Conservation (phyloP, 2,329 filamentous ascomycete species). For the Alternaria metachromatica region DNA sequence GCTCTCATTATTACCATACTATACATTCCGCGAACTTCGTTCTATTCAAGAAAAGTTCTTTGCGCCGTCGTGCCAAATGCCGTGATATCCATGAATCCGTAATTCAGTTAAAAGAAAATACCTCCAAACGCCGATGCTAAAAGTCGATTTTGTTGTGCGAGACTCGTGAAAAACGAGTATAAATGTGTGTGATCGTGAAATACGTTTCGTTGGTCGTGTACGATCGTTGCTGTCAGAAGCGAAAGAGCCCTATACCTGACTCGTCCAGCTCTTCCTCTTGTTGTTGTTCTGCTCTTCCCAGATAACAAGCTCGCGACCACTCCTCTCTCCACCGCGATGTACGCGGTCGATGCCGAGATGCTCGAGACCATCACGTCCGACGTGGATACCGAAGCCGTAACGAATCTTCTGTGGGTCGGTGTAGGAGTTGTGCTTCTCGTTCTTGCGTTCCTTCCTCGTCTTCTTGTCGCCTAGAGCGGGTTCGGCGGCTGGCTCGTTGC, state of each 20-base stretch:
- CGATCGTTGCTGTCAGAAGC: not conserved
- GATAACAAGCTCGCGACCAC: slow-evolving; percentile 45
- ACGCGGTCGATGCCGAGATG: slow-evolving; percentile 67
- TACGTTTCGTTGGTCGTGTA: not conserved
- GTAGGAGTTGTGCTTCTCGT: slow-evolving; percentile 38
- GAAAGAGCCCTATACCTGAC: slow-evolving; percentile 2
- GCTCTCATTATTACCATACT: slow-evolving; percentile 1
- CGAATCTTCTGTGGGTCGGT: slow-evolving; percentile 43
- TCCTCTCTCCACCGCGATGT: slow-evolving; percentile 44
- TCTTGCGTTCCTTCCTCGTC: slow-evolving; percentile 11
- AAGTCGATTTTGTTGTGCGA: not conserved
- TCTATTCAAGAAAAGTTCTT: not conserved
- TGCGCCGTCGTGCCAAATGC: not conserved
- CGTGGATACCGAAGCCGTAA: slow-evolving; percentile 65
- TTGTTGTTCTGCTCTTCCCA: slow-evolving; percentile 44
- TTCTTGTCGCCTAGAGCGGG: slow-evolving; percentile 27
- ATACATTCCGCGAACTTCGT: not conserved
- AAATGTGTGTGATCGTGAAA: not conserved
- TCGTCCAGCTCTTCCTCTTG: slow-evolving; percentile 37
- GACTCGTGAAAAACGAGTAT: not conserved
- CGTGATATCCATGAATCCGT: not conserved
- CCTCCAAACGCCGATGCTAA: slow-evolving; percentile 7
- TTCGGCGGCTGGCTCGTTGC: slow-evolving; percentile 29
- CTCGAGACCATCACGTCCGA: slow-evolving; percentile 65
- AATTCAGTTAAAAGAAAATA: not conserved